Evolutionary conservation across 805 yeast species (phyloP).

Genomic region (Metschnikowia baotianmanensis): DNA sequence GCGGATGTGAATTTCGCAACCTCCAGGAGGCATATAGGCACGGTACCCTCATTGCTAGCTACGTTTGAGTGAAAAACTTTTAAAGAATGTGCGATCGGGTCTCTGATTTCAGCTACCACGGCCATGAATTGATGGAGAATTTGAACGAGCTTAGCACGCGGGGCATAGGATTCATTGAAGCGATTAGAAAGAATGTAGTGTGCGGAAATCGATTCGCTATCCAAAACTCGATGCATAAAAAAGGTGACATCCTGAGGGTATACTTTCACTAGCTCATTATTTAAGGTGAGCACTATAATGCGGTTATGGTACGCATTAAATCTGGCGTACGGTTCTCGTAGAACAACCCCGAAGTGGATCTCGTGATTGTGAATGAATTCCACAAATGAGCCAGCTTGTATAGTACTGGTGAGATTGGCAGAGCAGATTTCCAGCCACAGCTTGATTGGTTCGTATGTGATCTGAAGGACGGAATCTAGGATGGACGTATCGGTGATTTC

Average conservation of each 20-base stretch:
- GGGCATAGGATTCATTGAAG: conserved; percentile 18
- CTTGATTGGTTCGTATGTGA: conserved; percentile 10
- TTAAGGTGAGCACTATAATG: conserved; percentile 29
- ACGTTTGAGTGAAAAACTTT: conserved; percentile 26
- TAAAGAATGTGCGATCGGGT: conserved; percentile 17
- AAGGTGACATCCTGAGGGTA: conserved; percentile 30
- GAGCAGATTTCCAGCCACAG: conserved; percentile 16
- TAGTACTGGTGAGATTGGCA: conserved; percentile 12
- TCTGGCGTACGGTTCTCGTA: conserved; percentile 28
- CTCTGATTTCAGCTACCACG: conserved; percentile 15
- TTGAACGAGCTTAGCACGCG: conserved; percentile 23
- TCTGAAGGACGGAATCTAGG: conserved; percentile 5
- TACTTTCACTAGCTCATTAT: conserved; percentile 30
- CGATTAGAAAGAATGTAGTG: conserved; percentile 22
- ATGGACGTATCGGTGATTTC: conserved; percentile 19
- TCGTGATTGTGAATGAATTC: conserved; percentile 27
- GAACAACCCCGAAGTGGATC: conserved; percentile 36
- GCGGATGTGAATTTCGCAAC: conserved; percentile 2
- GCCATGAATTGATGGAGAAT: conserved; percentile 27
- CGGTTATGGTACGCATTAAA: conserved; percentile 35
- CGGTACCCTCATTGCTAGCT: conserved; percentile 10
- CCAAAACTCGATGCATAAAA: conserved; percentile 28
- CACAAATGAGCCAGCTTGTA: conserved; percentile 38
- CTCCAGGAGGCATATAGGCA: conserved; percentile 9
- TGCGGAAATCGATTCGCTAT: conserved; percentile 19